A percentile compares a stretch with the other conserved stretches of the same genome.
phyloP scores from a whole-genome alignment of 345 rosid genomes.

The Anacardium occidentale region DNA sequence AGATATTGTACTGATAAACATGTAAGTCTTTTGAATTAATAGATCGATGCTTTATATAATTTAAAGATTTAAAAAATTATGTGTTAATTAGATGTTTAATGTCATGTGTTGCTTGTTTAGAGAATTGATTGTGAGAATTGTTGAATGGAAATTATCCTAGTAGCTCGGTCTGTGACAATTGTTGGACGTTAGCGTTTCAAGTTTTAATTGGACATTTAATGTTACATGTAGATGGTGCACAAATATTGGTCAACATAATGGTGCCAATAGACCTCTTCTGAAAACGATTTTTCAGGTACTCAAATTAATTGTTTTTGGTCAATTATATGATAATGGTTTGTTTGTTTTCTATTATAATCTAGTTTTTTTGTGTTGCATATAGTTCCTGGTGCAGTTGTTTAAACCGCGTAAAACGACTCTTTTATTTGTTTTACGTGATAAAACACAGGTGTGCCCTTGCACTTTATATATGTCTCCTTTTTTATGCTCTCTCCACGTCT shows the following conservation, averaged over 20 bases:
- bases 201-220: constrained; percentile 20
- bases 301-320: neutral
- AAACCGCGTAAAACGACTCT: constrained; percentile 89
- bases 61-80: too few species aligned
- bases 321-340: neutral
- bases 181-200: neutral
- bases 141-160: too few species aligned
- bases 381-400: constrained; percentile 88
- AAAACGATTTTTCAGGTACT: constrained; percentile 87
- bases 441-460: constrained; percentile 55
- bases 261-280: constrained; percentile 82
- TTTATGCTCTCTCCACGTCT: neutral
- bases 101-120: too few species aligned
- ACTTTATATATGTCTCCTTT: constrained; percentile 4
- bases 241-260: constrained; percentile 90
- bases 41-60: too few species aligned
- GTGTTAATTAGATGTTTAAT: too few species aligned
- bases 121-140: too few species aligned
- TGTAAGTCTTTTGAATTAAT: constrained; percentile 41
- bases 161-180: too few species aligned
- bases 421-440: constrained; percentile 87
- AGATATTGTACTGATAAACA: constrained; percentile 69
- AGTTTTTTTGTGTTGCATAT: constrained; percentile 18
- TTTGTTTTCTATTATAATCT: neutral
- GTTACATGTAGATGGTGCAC: constrained; percentile 76